phyloP scores from a whole-genome alignment of 163 green algal species.

The Volvox carteri region DNA sequence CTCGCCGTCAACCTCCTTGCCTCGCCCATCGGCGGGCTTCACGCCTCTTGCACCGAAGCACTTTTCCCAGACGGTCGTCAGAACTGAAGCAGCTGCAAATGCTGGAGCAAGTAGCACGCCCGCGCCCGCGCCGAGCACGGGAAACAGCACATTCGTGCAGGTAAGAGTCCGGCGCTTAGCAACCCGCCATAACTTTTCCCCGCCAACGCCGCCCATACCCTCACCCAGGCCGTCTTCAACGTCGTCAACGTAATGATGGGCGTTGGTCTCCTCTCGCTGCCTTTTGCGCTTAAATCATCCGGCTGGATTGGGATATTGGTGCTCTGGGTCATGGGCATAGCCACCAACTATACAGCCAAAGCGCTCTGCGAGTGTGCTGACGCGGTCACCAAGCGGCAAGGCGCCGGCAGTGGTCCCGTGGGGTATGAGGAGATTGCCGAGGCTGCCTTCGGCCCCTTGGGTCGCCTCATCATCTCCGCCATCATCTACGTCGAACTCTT shows the following conservation, averaged over 20 bases:
- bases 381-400: slow-evolving; percentile 39
- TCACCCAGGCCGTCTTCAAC: slow-evolving; percentile 69
- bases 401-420: background rate
- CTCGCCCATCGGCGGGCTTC: background rate
- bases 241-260: slow-evolving; percentile 80
- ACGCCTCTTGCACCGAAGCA: background rate
- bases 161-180: background rate
- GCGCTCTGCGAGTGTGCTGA: slow-evolving; percentile 71
- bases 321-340: slow-evolving; percentile 69
- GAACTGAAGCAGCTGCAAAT: slow-evolving; percentile 20
- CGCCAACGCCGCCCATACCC: background rate
- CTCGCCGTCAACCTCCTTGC: background rate
- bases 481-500: slow-evolving; percentile 84
- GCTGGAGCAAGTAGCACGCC: slow-evolving; percentile 8
- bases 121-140: slow-evolving; percentile 18
- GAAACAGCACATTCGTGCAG: slow-evolving; percentile 51
- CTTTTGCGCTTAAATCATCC: slow-evolving; percentile 71
- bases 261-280: slow-evolving; percentile 74
- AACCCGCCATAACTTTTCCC: background rate
- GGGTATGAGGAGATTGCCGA: slow-evolving; percentile 83
- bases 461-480: slow-evolving; percentile 70
- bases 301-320: slow-evolving; percentile 66
- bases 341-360: slow-evolving; percentile 79
- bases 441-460: slow-evolving; percentile 71
- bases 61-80: background rate